These are phyloP conservation scores for Thalassiosira delicatula DNA, from an alignment of 352 stramenopile species.

Conservation along the genomic window DNA sequence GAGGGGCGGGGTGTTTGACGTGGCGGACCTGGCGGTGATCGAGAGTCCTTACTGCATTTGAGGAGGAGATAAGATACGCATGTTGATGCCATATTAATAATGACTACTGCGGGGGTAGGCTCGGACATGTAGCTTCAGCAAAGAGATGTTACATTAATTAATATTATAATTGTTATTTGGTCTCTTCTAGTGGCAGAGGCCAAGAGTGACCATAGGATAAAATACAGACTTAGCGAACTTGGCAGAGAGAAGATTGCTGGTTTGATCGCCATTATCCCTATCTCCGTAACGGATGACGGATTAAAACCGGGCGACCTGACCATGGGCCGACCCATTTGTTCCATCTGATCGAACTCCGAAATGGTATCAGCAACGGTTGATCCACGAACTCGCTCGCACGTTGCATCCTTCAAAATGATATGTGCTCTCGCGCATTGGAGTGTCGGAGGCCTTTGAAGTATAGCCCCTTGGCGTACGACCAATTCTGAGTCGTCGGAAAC, in stretches of 20 bases:
- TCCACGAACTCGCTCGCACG: constrained; percentile 51
- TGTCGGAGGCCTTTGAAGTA: constrained; percentile 62
- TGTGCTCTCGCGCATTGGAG: constrained; percentile 55
- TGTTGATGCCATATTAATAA: too few relatives aligned
- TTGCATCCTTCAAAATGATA: constrained; percentile 66
- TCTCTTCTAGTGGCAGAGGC: too few relatives aligned
- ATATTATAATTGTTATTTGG: too few relatives aligned
- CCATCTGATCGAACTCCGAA: constrained; percentile 62
- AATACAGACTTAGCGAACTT: too few relatives aligned
- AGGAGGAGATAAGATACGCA: constrained; percentile 42
- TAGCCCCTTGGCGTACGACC: constrained; percentile 65
- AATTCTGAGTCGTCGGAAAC: constrained; percentile 56
- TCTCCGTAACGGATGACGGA: constrained; percentile 56
- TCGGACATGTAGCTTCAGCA: too few relatives aligned
- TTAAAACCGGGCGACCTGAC: constrained; percentile 51
- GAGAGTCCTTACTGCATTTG: constrained; percentile 81
- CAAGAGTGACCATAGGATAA: too few relatives aligned
- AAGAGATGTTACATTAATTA: too few relatives aligned
- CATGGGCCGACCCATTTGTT: constrained; percentile 62
- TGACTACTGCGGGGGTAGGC: too few relatives aligned
- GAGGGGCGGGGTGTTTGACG: constrained; percentile 65
- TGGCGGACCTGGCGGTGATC: constrained; percentile 69
- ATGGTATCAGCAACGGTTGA: constrained; percentile 58
- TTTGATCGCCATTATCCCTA: constrained; percentile 76
- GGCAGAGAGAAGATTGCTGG: too few relatives aligned